Evolutionary conservation across 2,329 filamentous ascomycete species (phyloP).

Genomic region (Dothidotthia symphoricarpi): DNA sequence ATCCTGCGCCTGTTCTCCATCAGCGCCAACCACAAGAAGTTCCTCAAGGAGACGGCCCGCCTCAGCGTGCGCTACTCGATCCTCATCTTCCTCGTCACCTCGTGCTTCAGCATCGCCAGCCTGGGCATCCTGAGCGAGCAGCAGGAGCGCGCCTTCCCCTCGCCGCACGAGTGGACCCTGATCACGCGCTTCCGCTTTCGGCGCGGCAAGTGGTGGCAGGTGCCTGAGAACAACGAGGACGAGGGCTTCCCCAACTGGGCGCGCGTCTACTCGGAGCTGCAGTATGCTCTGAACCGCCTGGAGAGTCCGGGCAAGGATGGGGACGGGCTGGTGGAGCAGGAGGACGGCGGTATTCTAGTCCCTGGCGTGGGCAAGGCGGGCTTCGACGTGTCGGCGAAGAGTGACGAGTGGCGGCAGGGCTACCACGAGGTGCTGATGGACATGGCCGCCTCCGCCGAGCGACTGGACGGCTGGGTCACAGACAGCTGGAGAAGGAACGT

Average conservation of each 20-base stretch:
- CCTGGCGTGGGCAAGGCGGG: constrained; percentile 47
- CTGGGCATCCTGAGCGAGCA: constrained; percentile 70
- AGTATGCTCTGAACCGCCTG: constrained; percentile 61
- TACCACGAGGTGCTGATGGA: constrained; percentile 83
- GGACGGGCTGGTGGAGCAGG: constrained; percentile 58
- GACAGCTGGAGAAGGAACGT: constrained; percentile 63
- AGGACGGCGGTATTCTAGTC: constrained; percentile 49
- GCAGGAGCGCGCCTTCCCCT: constrained; percentile 73
- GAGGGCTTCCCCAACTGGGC: constrained; percentile 69
- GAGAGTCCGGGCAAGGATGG: constrained; percentile 71
- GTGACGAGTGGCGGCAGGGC: constrained; percentile 79
- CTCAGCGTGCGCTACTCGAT: constrained; percentile 66
- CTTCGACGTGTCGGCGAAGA: constrained; percentile 71
- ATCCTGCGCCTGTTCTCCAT: constrained; percentile 73
- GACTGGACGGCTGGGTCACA: constrained; percentile 74
- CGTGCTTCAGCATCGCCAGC: constrained; percentile 60
- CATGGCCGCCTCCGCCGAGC: constrained; percentile 72
- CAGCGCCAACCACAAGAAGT: constrained; percentile 63
- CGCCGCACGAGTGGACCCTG: constrained; percentile 78
- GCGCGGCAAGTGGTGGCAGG: constrained; percentile 49
- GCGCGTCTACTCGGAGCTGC: constrained; percentile 60
- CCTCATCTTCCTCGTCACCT: constrained; percentile 63
- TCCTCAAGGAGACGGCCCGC: constrained; percentile 68
- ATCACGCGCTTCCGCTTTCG: constrained; percentile 67
- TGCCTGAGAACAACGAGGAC: constrained; percentile 58